Percentiles rank a stretch among this genome's conserved stretches.
Conservation (phyloP, 495 filamentous ascomycete genomes). For the Polyplosphaeria fusca region DNA sequence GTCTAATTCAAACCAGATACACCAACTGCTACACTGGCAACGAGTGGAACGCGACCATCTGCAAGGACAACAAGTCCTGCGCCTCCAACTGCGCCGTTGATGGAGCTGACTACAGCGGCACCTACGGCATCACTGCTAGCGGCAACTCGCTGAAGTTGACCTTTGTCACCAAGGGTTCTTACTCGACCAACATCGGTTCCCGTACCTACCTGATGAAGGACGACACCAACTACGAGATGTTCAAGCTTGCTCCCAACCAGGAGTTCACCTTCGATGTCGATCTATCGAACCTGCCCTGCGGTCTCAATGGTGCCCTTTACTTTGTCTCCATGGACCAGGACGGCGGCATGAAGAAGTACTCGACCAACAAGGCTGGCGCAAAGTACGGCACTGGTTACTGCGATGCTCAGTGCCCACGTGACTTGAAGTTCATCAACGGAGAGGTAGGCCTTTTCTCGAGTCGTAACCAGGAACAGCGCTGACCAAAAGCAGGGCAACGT, state of each 20-base stretch:
- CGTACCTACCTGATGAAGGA: slow-evolving; percentile 62
- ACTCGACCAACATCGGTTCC: slow-evolving; percentile 45
- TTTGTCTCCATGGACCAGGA: slow-evolving; percentile 60
- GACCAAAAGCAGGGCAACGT: slow-evolving; percentile 34
- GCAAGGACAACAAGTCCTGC: slow-evolving; percentile 42
- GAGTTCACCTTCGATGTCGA: slow-evolving; percentile 67
- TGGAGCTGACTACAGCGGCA: slow-evolving; percentile 34
- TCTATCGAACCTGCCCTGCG: slow-evolving; percentile 58
- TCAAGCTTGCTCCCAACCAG: slow-evolving; percentile 53
- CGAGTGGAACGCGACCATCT: slow-evolving; percentile 38
- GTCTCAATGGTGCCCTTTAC: slow-evolving; percentile 69
- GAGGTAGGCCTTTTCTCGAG: slow-evolving; percentile 39
- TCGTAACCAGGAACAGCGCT: neutral
- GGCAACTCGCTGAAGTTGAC: slow-evolving; percentile 36
- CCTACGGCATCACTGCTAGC: slow-evolving; percentile 39
- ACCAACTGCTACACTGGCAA: slow-evolving; percentile 44
- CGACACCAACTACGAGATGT: slow-evolving; percentile 57
- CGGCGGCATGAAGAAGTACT: slow-evolving; percentile 52
- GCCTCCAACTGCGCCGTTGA: slow-evolving; percentile 43
- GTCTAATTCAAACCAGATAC: slow-evolving; percentile 28
- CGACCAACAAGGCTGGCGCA: slow-evolving; percentile 58
- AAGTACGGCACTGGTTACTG: slow-evolving; percentile 69
- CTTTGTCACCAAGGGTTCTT: slow-evolving; percentile 32
- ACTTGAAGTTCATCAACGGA: slow-evolving; percentile 57
- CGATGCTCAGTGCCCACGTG: slow-evolving; percentile 61